phyloP scores from a whole-genome alignment of 371 early-diverging fungal species.

The Lichtheimia hyalospora region DNA sequence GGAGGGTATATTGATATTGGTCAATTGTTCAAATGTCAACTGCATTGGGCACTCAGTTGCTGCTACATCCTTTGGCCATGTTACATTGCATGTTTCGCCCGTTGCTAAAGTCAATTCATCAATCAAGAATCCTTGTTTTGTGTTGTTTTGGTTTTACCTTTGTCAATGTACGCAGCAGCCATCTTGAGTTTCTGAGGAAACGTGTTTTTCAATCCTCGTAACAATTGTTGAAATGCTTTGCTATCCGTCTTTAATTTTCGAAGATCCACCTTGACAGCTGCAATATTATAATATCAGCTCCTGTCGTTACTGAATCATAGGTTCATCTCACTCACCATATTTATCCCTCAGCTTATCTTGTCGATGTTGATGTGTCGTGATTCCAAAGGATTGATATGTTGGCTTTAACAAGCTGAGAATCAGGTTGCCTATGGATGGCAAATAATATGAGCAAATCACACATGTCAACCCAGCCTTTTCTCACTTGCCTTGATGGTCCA shows the following conservation, averaged over 20 bases:
- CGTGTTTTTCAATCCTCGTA: slow-evolving; percentile 60
- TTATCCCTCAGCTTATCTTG: slow-evolving; percentile 46
- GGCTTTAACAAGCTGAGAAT: slow-evolving; percentile 55
- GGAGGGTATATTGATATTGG: slow-evolving; percentile 30
- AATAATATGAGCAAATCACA: no score
- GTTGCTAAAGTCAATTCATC: slow-evolving; percentile 15
- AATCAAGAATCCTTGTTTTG: background rate
- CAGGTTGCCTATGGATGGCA: slow-evolving; percentile 41
- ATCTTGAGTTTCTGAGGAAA: slow-evolving; percentile 38
- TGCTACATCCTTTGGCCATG: slow-evolving; percentile 21
- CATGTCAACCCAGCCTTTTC: no score
- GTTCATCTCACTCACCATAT: slow-evolving; percentile 37
- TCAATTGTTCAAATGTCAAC: slow-evolving; percentile 21
- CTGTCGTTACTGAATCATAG: background rate
- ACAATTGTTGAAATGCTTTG: slow-evolving; percentile 49
- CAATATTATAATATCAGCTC: background rate
- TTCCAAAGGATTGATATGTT: slow-evolving; percentile 58
- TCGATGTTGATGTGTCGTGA: slow-evolving; percentile 35
- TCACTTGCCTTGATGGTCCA: slow-evolving; percentile 44
- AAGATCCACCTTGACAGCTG: slow-evolving; percentile 53
- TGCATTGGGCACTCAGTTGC: slow-evolving; percentile 18
- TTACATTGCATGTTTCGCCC: slow-evolving; percentile 30
- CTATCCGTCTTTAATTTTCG: slow-evolving; percentile 45
- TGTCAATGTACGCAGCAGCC: slow-evolving; percentile 40
- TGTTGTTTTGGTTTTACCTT: slow-evolving; percentile 22